Percentiles rank a stretch among this genome's conserved stretches.
Evolutionary conservation across 192 early-diverging fungal genomes (phyloP).

Genomic region (Backusella australiensis): DNA sequence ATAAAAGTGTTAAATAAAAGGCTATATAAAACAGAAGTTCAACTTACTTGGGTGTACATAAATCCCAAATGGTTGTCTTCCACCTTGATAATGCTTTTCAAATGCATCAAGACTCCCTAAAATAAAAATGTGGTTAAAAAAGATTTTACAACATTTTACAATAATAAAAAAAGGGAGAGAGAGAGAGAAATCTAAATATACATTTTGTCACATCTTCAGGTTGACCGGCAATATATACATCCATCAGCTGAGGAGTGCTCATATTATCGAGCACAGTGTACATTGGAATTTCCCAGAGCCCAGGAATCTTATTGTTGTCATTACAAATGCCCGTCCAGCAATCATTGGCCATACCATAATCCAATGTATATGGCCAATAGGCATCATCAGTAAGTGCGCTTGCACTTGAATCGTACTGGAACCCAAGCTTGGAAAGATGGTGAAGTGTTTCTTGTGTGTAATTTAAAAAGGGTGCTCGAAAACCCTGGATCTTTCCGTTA

Average conservation of each 20-base stretch:
- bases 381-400: slow-evolving; percentile 38
- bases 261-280: slow-evolving; percentile 41
- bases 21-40: too few species aligned
- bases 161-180: background rate
- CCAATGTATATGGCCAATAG: slow-evolving; percentile 64
- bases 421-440: slow-evolving; percentile 33
- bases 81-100: slow-evolving; percentile 39
- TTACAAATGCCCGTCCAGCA: slow-evolving; percentile 46
- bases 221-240: slow-evolving; percentile 43
- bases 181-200: slow-evolving; percentile 23
- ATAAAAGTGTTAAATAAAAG: too few species aligned
- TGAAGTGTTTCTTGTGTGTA: slow-evolving; percentile 45
- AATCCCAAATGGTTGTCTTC: slow-evolving; percentile 48
- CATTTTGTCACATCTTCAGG: slow-evolving; percentile 33
- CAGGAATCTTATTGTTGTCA: slow-evolving; percentile 29
- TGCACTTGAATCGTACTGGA: slow-evolving; percentile 52
- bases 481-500: slow-evolving; percentile 50
- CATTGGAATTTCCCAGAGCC: slow-evolving; percentile 66
- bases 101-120: slow-evolving; percentile 23
- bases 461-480: slow-evolving; percentile 59
- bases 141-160: background rate
- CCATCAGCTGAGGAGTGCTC: slow-evolving; percentile 34
- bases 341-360: slow-evolving; percentile 56
- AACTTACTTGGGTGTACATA: slow-evolving; percentile 38
- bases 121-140: slow-evolving; percentile 7